Evolutionary conservation across 2,329 filamentous ascomycete species (phyloP).

Genomic region (Blastomyces silverae): DNA sequence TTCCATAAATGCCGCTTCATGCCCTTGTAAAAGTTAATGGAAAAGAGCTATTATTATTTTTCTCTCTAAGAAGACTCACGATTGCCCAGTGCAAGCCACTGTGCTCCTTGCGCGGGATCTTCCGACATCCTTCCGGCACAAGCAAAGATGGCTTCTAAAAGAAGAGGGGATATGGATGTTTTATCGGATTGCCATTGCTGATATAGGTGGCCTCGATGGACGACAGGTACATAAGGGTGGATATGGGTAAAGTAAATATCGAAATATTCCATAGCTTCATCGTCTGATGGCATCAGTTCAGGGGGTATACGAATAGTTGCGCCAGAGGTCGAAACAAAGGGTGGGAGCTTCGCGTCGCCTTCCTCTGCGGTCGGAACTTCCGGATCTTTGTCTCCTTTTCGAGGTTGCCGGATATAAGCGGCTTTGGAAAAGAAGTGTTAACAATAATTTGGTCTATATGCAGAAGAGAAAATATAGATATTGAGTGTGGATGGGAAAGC

Average conservation of each 20-base stretch:
- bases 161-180: slow-evolving; percentile 76
- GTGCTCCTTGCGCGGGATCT: slow-evolving; percentile 74
- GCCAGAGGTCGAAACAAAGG: slow-evolving; percentile 60
- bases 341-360: slow-evolving; percentile 55
- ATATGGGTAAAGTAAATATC: slow-evolving; percentile 85
- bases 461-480: slow-evolving; percentile 19
- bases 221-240: slow-evolving; percentile 84
- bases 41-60: slow-evolving; percentile 13
- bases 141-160: slow-evolving; percentile 86
- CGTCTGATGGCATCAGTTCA: slow-evolving; percentile 85
- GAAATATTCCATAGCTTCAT: slow-evolving; percentile 75
- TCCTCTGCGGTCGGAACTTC: slow-evolving; percentile 59
- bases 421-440: slow-evolving; percentile 45
- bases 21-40: slow-evolving; percentile 50
- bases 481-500: not conserved
- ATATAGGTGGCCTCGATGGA: slow-evolving; percentile 76
- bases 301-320: slow-evolving; percentile 80
- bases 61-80: slow-evolving; percentile 50
- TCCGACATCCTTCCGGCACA: slow-evolving; percentile 71
- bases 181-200: slow-evolving; percentile 81
- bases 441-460: not conserved
- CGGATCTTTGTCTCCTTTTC: slow-evolving; percentile 45
- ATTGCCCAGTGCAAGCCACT: slow-evolving; percentile 86
- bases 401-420: slow-evolving; percentile 70
- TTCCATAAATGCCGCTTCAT: slow-evolving; percentile 90